Conservation (phyloP, 306 rosid species). For the Rosa multiflora region DNA sequence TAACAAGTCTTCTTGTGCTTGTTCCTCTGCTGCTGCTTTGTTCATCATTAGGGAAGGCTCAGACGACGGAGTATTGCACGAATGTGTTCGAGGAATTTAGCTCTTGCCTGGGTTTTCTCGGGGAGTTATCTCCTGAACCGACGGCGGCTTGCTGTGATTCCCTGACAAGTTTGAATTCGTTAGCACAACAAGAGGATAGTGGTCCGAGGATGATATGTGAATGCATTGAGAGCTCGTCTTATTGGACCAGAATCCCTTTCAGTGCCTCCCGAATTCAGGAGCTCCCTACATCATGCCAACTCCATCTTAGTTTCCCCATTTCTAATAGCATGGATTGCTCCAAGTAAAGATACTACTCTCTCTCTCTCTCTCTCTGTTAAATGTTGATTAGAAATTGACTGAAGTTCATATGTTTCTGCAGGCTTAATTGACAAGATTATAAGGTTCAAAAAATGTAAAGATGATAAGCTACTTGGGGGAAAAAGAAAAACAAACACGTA, state of each 20-base stretch:
- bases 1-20: background rate
- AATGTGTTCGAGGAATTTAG: background rate
- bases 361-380: background rate
- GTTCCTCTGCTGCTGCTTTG: background rate
- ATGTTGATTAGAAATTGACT: background rate
- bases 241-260: background rate
- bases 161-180: background rate
- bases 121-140: background rate
- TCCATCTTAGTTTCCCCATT: slow-evolving; percentile 7
- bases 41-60: background rate
- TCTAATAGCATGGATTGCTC: slow-evolving; percentile 15
- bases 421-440: background rate
- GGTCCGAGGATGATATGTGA: background rate
- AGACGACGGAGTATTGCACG: background rate
- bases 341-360: background rate
- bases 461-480: no score
- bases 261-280: background rate
- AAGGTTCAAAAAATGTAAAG: no score
- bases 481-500: no score
- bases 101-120: background rate
- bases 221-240: slow-evolving; percentile 2
- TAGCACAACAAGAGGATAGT: background rate
- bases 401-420: background rate
- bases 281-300: slow-evolving; percentile 1
- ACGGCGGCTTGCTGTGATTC: background rate